Evolutionary conservation across 2,329 filamentous ascomycete species (phyloP).

Genomic region (Dothidotthia symphoricarpi): DNA sequence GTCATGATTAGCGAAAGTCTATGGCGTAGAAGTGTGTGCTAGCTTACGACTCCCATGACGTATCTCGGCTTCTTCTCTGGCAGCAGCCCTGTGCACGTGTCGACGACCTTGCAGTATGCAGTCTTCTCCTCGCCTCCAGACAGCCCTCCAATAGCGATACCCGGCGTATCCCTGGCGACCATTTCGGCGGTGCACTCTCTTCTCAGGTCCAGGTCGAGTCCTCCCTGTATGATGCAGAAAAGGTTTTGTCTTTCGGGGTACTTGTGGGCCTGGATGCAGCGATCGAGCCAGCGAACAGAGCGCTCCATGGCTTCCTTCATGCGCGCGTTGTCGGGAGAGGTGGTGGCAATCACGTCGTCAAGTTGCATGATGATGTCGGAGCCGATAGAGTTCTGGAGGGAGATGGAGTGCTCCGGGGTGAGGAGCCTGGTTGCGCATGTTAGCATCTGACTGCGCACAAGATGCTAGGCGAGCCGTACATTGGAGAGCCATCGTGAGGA

Average conservation of each 20-base stretch:
- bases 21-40: background rate
- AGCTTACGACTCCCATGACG: slow-evolving; percentile 85
- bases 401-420: slow-evolving; percentile 95
- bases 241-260: slow-evolving; percentile 83
- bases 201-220: slow-evolving; percentile 82
- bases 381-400: slow-evolving; percentile 92
- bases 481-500: slow-evolving; percentile 89
- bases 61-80: slow-evolving; percentile 94
- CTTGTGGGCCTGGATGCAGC: slow-evolving; percentile 86
- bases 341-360: slow-evolving; percentile 95
- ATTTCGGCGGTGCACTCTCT: slow-evolving; percentile 81
- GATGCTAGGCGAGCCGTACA: slow-evolving; percentile 48
- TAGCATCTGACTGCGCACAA: too few species aligned
- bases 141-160: slow-evolving; percentile 92
- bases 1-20: slow-evolving; percentile 17
- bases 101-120: slow-evolving; percentile 88
- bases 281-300: slow-evolving; percentile 91
- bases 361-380: slow-evolving; percentile 99
- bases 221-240: slow-evolving; percentile 98
- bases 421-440: slow-evolving; percentile 56
- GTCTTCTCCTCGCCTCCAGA: slow-evolving; percentile 93
- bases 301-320: slow-evolving; percentile 96
- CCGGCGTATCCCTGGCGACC: slow-evolving; percentile 86
- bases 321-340: slow-evolving; percentile 79
- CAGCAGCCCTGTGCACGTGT: slow-evolving; percentile 77